Percentiles rank a stretch among this genome's conserved stretches.
phyloP scores from a whole-genome alignment of 2,329 filamentous ascomycete genomes.

The Calycina marina region DNA sequence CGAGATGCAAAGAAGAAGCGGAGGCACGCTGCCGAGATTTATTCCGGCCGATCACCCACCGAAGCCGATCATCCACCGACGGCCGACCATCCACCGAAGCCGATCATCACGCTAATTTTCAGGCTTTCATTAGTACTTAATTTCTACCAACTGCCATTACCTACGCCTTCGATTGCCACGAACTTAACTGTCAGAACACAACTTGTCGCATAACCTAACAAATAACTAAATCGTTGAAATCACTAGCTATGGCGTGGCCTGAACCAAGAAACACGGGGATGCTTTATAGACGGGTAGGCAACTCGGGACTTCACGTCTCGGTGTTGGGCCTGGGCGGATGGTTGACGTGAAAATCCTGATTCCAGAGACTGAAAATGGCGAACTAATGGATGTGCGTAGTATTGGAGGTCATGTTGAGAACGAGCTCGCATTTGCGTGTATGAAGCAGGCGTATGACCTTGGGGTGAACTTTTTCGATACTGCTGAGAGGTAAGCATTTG shows the following conservation, averaged over 20 bases:
- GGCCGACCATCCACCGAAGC: too few species aligned
- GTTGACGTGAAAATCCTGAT: constrained; percentile 18
- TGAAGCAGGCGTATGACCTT: constrained; percentile 40
- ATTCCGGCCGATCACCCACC: too few species aligned
- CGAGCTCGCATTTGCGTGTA: constrained; percentile 23
- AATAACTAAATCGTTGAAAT: not conserved
- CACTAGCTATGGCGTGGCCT: not conserved
- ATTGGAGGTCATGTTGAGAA: constrained; percentile 24
- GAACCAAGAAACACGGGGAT: constrained; percentile 14
- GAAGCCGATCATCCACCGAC: too few species aligned
- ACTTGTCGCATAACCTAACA: not conserved
- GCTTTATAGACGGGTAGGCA: constrained; percentile 29
- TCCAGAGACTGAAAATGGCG: not conserved
- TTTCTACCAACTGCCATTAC: too few species aligned
- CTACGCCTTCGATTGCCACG: too few species aligned
- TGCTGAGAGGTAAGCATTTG: constrained; percentile 29
- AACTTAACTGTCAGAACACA: too few species aligned
- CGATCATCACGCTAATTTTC: too few species aligned
- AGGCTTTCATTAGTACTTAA: too few species aligned
- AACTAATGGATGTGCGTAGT: constrained; percentile 1
- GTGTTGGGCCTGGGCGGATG: constrained; percentile 27
- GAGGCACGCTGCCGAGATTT: too few species aligned
- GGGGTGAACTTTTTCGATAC: constrained; percentile 51
- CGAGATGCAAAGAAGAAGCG: too few species aligned
- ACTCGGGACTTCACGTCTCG: constrained; percentile 29